Percentiles rank a stretch among this genome's conserved stretches.
Conservation (phyloP, 1,139 yeast species). For the Suhomyces choctaworum region DNA sequence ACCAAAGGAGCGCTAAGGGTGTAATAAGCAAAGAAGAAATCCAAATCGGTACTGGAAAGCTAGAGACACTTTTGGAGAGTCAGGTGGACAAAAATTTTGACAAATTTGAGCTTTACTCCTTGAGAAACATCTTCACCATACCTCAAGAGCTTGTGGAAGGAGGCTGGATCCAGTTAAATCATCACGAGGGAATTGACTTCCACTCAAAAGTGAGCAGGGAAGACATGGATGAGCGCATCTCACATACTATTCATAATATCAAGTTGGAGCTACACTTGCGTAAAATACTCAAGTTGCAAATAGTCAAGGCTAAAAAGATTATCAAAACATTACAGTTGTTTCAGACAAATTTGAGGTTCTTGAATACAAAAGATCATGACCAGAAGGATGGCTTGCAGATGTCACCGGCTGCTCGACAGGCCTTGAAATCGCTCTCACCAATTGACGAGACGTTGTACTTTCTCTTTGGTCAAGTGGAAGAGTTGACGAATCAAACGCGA, state of each 20-base stretch:
- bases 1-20: slow-evolving; percentile 14
- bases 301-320: slow-evolving; percentile 39
- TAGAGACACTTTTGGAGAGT: slow-evolving; percentile 76
- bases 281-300: slow-evolving; percentile 41
- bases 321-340: slow-evolving; percentile 33
- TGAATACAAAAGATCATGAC: slow-evolving; percentile 17
- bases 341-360: slow-evolving; percentile 30
- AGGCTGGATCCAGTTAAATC: slow-evolving; percentile 68
- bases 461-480: slow-evolving; percentile 41
- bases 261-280: slow-evolving; percentile 46
- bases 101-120: slow-evolving; percentile 77
- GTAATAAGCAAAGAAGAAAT: slow-evolving; percentile 47
- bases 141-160: slow-evolving; percentile 67
- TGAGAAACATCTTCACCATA: slow-evolving; percentile 72
- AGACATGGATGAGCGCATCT: slow-evolving; percentile 39
- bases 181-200: slow-evolving; percentile 60
- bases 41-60: slow-evolving; percentile 71
- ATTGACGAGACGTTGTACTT: slow-evolving; percentile 54
- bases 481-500: slow-evolving; percentile 40
- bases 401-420: slow-evolving; percentile 28
- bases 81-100: slow-evolving; percentile 86
- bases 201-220: slow-evolving; percentile 17
- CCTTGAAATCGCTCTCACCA: slow-evolving; percentile 48
- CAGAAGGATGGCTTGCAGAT: slow-evolving; percentile 2
- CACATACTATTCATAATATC: slow-evolving; percentile 42